Conservation (phyloP, 192 early-diverging fungal species). For the Backusella tuberculispora region DNA sequence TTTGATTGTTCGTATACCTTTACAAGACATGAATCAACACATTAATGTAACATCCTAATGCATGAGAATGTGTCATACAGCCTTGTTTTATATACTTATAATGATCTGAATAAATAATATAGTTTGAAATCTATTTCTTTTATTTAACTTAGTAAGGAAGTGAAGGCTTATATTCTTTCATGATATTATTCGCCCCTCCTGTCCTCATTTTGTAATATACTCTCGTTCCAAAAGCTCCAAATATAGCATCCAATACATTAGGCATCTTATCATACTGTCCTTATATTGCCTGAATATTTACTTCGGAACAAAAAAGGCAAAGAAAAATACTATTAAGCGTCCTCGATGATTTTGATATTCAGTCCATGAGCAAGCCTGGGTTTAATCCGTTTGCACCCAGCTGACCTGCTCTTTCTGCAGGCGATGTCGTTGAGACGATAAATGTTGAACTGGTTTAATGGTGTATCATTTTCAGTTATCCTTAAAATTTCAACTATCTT, state of each 20-base stretch:
- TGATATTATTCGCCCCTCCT: not conserved
- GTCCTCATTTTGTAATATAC: conserved; percentile 23
- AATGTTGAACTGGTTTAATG: not conserved
- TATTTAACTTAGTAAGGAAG: not conserved
- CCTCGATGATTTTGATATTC: conserved; percentile 29
- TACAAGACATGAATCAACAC: conserved; percentile 56
- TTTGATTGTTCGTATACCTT: conserved; percentile 37
- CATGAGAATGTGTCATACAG: conserved; percentile 64
- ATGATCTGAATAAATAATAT: conserved; percentile 61
- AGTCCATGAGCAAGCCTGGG: conserved; percentile 28
- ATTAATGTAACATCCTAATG: conserved; percentile 64
- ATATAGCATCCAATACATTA: conserved; percentile 43
- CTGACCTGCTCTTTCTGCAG: not conserved
- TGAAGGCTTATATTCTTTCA: not conserved
- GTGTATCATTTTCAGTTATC: not conserved
- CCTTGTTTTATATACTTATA: conserved; percentile 72
- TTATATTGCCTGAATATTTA: not conserved
- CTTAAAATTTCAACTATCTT: not conserved
- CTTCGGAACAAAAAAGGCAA: not conserved
- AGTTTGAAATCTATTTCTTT: conserved; percentile 40
- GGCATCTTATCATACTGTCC: conserved; percentile 52
- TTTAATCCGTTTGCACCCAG: conserved; percentile 25
- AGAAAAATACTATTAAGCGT: conserved; percentile 36
- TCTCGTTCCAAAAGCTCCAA: conserved; percentile 53
- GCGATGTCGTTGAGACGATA: not conserved